These are phyloP conservation scores for Solanum phureja DNA, from an alignment of 257 asterid genomes.

Conservation along the genomic window DNA sequence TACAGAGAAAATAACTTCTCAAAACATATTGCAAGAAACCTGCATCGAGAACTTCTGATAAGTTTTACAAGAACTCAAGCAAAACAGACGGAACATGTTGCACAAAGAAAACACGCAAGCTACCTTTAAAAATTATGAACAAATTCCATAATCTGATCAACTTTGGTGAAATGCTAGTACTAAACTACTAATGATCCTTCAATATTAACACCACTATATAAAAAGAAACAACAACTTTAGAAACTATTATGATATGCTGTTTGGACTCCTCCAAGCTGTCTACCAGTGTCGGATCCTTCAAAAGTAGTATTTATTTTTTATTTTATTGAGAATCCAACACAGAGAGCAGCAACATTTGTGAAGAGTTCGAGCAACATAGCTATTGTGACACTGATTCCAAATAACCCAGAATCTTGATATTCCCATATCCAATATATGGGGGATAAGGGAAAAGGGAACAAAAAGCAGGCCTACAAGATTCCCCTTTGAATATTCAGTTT, in stretches of 20 bases:
- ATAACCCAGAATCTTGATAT: neutral
- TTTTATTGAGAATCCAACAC: neutral
- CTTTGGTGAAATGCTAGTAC: neutral
- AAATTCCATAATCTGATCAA: neutral
- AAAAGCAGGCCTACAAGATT: neutral
- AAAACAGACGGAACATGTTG: neutral
- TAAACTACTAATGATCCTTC: neutral
- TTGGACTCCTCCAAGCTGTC: neutral
- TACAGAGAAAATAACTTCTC: neutral
- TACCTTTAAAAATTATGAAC: neutral
- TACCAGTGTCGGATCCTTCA: neutral
- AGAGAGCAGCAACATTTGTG: neutral
- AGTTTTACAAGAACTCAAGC: neutral
- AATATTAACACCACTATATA: neutral
- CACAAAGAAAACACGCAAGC: neutral
- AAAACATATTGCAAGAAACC: neutral
- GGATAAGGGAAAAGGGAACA: neutral
- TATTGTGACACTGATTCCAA: neutral
- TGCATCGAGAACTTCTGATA: neutral
- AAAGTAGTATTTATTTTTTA: neutral
- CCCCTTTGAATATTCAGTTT: neutral
- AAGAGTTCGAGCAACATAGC: neutral
- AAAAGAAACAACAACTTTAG: neutral
- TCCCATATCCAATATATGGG: neutral
- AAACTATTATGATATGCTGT: neutral